phyloP scores from a whole-genome alignment of 1,139 yeast species.

The Blastobotrys arbuscula region DNA sequence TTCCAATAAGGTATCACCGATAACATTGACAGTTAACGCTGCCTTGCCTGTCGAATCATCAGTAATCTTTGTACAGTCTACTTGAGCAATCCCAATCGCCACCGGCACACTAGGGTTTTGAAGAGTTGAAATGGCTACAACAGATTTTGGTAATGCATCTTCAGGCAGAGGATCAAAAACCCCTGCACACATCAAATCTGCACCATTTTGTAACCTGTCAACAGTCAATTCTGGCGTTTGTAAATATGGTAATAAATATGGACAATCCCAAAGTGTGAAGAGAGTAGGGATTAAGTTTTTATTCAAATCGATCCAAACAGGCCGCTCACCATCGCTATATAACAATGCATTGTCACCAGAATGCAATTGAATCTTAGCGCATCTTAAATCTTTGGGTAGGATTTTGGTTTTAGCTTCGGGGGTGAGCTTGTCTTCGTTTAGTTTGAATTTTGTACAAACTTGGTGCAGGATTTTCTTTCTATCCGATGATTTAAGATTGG shows the following conservation, averaged over 20 bases:
- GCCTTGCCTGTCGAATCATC: slow-evolving; percentile 36
- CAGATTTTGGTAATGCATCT: slow-evolving; percentile 42
- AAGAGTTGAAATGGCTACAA: slow-evolving; percentile 69
- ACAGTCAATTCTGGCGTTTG: slow-evolving; percentile 72
- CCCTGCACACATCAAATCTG: slow-evolving; percentile 90
- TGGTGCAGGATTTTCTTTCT: slow-evolving; percentile 53
- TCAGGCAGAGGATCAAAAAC: slow-evolving; percentile 63
- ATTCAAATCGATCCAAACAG: slow-evolving; percentile 63
- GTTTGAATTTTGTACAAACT: slow-evolving; percentile 43
- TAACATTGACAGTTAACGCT: slow-evolving; percentile 33
- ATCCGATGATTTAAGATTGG: slow-evolving; percentile 80
- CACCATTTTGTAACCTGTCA: slow-evolving; percentile 61
- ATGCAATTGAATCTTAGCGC: slow-evolving; percentile 56
- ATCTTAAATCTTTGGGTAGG: slow-evolving; percentile 58
- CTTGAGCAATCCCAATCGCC: slow-evolving; percentile 67
- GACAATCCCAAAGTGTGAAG: slow-evolving; percentile 65
- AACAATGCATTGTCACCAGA: slow-evolving; percentile 56
- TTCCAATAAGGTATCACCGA: slow-evolving; percentile 36
- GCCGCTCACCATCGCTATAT: slow-evolving; percentile 56
- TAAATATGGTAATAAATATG: slow-evolving; percentile 59
- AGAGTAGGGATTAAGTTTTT: slow-evolving; percentile 63
- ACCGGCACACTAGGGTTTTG: slow-evolving; percentile 57
- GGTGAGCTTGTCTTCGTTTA: slow-evolving; percentile 43
- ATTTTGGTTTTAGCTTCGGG: slow-evolving; percentile 45
- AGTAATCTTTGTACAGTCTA: slow-evolving; percentile 41